Evolutionary conservation across 768 basidiomycete genomes (phyloP), one percentile per base, ranked within the genome.

Genomic region (Pulveroboletus sp.): DNA sequence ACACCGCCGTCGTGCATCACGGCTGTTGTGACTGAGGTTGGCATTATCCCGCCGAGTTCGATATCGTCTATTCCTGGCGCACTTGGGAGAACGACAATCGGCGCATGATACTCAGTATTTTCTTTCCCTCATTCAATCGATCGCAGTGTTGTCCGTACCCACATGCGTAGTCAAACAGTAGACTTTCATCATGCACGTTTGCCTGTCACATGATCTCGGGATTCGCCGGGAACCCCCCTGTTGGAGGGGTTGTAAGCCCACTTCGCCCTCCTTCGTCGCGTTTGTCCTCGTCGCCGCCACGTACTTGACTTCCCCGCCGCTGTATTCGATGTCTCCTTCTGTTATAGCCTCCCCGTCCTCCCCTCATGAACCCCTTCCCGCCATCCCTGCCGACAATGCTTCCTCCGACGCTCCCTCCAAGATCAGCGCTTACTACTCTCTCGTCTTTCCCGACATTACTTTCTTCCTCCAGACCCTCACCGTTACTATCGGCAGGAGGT

Each of bases 401-500:
- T 13, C 51, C 39, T 1, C 46, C 56, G 61, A 62, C 41, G 50
- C 68, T 26, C 78, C 84, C 56, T 83, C 86, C 72, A 90, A 83
- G 80, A 91, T 93, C 65, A 84, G 85, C 67, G 93, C 93, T 53
- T 95, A 93, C 65, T 94, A 93, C 72, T 88, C 86, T 65, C 86
- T 95, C 50, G 89, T 92, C 68, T 96, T 96, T 66, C 90, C 90
- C 30, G 82, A 85, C 67, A 94, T 93, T 72, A 91, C 91, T 48
- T 98, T 96, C 73, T 99, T 94, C 75, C 88, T 99, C 49, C 90
- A 96, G 73, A 97, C 92, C 18, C 84, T 96, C 56, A 84, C 82
- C 36, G 88, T 96, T 59, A 92, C 92, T 50, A 94, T 99, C 68
- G 96, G 96, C 37, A 82, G 96, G 38, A 81, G 92, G 56, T 91